Evolutionary conservation across 805 yeast genomes (phyloP), one percentile per base, ranked within the genome.

Genomic region (Lipomyces sp.): DNA sequence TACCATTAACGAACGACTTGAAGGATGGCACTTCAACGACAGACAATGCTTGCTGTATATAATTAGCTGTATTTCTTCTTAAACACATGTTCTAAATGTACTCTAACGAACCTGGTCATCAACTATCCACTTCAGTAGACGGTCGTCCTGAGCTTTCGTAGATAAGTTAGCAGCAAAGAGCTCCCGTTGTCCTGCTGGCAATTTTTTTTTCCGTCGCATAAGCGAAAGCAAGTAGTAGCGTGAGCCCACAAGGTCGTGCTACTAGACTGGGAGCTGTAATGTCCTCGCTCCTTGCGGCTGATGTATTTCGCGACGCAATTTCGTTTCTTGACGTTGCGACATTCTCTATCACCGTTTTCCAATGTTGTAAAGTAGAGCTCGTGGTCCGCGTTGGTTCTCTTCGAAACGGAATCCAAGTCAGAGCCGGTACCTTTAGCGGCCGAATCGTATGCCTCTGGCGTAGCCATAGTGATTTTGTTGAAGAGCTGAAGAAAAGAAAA

Each of bases 51-150:
- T 18, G 24, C 30, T 51, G 54, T 5, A 24, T 51, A 51, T 51
- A 51, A n/a, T 51, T 51, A 51, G 33, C 54, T 2, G 7, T 51
- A 18, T 18, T 51, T 51, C 33, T 15, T 6, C 54, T 24, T 51
- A n/a, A 51, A 51, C 8, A 50, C 32, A 50, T 50, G 13, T n/a
- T 13, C 18, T 15, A 50, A 50, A n/a, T 50, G 18, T 1, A 35
- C 53, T 50, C 53, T 32, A 50, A 50, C n/a, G n/a, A 50, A 50
- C 32, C 53, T 50, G 53, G 53, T 50, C 53, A 18, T 50, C 18
- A 50, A n/a, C 53, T 50, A 50, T n/a, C 53, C 53, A 18, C 32
- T 50, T 50, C 53, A 50, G 53, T 50, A 50, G 53, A 18, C 33
- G 53, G 18, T 50, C 53, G 53, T 50, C 33, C 53, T 50, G 53